Evolutionary conservation across 371 early-diverging fungal genomes (phyloP).

Genomic region (Entomophthora muscae): DNA sequence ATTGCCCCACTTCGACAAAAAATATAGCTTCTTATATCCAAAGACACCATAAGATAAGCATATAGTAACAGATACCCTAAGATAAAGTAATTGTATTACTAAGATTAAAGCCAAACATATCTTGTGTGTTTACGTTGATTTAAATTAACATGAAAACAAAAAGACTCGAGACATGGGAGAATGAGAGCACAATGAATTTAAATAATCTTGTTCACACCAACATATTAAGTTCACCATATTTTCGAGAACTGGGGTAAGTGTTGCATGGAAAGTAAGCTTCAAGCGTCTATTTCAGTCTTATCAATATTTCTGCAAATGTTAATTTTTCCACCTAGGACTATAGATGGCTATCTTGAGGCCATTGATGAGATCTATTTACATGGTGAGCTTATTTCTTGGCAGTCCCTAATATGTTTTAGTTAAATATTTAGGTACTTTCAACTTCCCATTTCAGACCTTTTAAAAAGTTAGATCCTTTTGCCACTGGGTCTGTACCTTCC

Average conservation of each 20-base stretch:
- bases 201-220: conserved; percentile 56
- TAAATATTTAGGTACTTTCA: conserved; percentile 9
- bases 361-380: conserved; percentile 63
- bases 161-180: conserved; percentile 52
- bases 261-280: background rate
- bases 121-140: background rate
- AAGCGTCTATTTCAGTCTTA: background rate
- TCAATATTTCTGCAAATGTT: background rate
- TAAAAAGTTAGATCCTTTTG: conserved; percentile 45
- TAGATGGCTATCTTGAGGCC: conserved; percentile 68
- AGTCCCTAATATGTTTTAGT: conserved; percentile 8
- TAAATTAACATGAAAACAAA: conserved; percentile 14
- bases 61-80: background rate
- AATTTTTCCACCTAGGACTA: conserved; percentile 15
- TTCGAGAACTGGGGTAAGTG: conserved; percentile 44
- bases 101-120: background rate
- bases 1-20: background rate
- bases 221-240: conserved; percentile 48
- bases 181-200: conserved; percentile 67
- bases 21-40: background rate
- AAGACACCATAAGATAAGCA: background rate
- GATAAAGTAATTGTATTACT: background rate
- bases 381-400: conserved; percentile 13
- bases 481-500: conserved; percentile 62
- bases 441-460: background rate